A percentile compares a stretch with the other conserved stretches of the same genome.
Conservation (phyloP, 129 eudicot genomes). For the Flaveria brownii region DNA sequence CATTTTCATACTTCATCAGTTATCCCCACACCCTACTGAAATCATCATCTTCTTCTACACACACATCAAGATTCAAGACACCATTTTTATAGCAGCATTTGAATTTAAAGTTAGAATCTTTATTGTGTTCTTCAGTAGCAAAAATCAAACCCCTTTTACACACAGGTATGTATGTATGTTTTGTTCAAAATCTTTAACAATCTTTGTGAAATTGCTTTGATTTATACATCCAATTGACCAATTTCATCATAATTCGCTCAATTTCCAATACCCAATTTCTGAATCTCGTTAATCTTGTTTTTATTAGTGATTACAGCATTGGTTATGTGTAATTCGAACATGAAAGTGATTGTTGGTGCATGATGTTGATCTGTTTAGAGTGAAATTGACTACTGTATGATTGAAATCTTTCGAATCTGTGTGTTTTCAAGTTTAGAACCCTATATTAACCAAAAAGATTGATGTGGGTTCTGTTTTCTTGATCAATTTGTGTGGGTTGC, state of each 20-base stretch:
- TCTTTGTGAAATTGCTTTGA: slow-evolving; percentile 20
- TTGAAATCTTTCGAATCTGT: slow-evolving; percentile 16
- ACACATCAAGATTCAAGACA: slow-evolving; percentile 30
- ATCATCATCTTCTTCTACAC: neutral
- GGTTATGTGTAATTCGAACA: slow-evolving; percentile 2
- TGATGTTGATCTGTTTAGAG: slow-evolving; percentile 29
- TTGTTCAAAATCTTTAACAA: neutral
- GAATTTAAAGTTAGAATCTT: slow-evolving; percentile 29
- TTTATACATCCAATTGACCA: slow-evolving; percentile 9
- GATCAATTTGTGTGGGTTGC: slow-evolving; percentile 7
- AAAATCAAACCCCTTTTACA: slow-evolving; percentile 23
- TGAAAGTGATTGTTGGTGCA: slow-evolving; percentile 33
- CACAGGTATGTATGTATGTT: slow-evolving; percentile 28
- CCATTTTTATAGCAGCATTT: slow-evolving; percentile 36
- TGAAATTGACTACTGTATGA: slow-evolving; percentile 23
- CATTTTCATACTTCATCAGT: slow-evolving; percentile 24
- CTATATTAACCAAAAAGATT: neutral
- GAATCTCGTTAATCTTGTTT: slow-evolving; percentile 29
- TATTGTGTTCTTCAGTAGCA: slow-evolving; percentile 22
- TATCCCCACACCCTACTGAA: slow-evolving; percentile 30
- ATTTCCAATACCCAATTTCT: slow-evolving; percentile 1
- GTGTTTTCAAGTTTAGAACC: slow-evolving; percentile 5
- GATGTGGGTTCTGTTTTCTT: slow-evolving; percentile 26
- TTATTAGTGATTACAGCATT: slow-evolving; percentile 22
- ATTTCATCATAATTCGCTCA: slow-evolving; percentile 26